Percentiles rank a stretch among this genome's conserved stretches.
Evolutionary conservation across 2,329 filamentous ascomycete species (phyloP).

Genomic region (Tolypocladium inflatum): DNA sequence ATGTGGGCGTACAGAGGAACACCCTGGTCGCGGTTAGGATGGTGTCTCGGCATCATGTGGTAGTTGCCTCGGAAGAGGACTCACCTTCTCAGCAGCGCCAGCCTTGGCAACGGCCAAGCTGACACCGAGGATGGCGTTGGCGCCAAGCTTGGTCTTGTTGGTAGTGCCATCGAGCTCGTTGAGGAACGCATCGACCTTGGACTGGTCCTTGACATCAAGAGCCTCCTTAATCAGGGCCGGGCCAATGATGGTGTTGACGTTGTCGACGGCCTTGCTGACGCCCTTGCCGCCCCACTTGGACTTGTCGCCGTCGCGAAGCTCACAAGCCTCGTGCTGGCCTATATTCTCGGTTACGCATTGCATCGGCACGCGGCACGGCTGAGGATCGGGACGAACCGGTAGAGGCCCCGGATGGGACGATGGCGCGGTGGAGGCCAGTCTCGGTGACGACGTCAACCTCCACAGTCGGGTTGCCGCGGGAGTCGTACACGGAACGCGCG

Average conservation of each 20-base stretch:
- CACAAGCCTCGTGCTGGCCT: slow-evolving; percentile 85
- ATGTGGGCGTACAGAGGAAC: slow-evolving; percentile 83
- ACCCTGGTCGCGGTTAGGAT: slow-evolving; percentile 32
- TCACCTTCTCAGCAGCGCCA: slow-evolving; percentile 74
- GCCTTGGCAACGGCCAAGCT: slow-evolving; percentile 80
- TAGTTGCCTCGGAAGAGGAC: not conserved
- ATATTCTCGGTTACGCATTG: slow-evolving; percentile 19
- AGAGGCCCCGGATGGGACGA: slow-evolving; percentile 93
- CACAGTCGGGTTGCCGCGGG: slow-evolving; percentile 94
- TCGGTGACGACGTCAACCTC: slow-evolving; percentile 97
- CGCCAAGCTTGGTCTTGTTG: slow-evolving; percentile 83
- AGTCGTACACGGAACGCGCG: slow-evolving; percentile 96
- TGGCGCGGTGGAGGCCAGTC: slow-evolving; percentile 92
- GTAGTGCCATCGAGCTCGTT: slow-evolving; percentile 74
- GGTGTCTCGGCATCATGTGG: not conserved
- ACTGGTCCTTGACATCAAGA: slow-evolving; percentile 80
- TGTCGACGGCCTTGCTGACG: slow-evolving; percentile 76
- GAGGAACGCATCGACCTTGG: slow-evolving; percentile 74
- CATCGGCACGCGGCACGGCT: slow-evolving; percentile 7
- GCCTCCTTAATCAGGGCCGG: slow-evolving; percentile 75
- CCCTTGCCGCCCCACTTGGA: slow-evolving; percentile 79
- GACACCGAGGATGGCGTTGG: slow-evolving; percentile 83
- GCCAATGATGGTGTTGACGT: slow-evolving; percentile 74
- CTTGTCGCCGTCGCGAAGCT: slow-evolving; percentile 87
- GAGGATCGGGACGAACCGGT: slow-evolving; percentile 55